Conservation (phyloP, 192 early-diverging fungal species). For the Coemansia sp. region DNA sequence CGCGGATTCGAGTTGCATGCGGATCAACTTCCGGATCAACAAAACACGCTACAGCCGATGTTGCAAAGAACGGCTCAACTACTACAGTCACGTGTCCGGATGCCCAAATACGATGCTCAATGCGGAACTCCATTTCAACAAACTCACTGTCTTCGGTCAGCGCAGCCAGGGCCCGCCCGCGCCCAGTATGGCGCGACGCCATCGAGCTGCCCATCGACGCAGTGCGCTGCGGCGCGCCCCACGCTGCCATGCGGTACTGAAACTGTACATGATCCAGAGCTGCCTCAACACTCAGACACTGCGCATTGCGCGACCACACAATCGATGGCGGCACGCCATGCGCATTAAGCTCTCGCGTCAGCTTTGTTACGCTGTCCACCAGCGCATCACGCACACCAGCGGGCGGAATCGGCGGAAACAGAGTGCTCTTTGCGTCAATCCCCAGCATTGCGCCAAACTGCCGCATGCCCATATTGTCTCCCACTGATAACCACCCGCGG, state of each 20-base stretch:
- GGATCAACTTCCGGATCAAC: slow-evolving; percentile 50
- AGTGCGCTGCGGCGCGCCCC: slow-evolving; percentile 11
- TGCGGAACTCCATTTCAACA: slow-evolving; percentile 37
- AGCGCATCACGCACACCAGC: slow-evolving; percentile 14
- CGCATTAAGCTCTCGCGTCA: slow-evolving; percentile 16
- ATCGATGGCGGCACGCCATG: slow-evolving; percentile 28
- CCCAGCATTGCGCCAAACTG: slow-evolving; percentile 14
- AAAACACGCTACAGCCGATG: slow-evolving; percentile 35
- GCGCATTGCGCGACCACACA: slow-evolving; percentile 45
- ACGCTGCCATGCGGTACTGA: slow-evolving; percentile 20
- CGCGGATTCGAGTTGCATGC: slow-evolving; percentile 44
- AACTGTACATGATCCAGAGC: slow-evolving; percentile 8
- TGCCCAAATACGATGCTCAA: slow-evolving; percentile 50
- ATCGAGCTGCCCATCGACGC: slow-evolving; percentile 13
- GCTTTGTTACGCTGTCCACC: slow-evolving; percentile 7
- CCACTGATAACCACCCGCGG: slow-evolving; percentile 40
- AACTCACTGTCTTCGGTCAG: slow-evolving; percentile 5
- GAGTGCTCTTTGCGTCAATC: background rate
- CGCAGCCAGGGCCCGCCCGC: background rate
- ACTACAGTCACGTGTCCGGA: slow-evolving; percentile 14
- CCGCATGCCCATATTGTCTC: background rate
- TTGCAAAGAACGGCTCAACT: slow-evolving; percentile 27
- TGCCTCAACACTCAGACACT: slow-evolving; percentile 5
- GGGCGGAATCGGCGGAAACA: slow-evolving; percentile 22
- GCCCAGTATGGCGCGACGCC: background rate